A percentile compares a stretch with the other conserved stretches of the same genome.
phyloP scores from a whole-genome alignment of 805 yeast species.

The Candida awuae region DNA sequence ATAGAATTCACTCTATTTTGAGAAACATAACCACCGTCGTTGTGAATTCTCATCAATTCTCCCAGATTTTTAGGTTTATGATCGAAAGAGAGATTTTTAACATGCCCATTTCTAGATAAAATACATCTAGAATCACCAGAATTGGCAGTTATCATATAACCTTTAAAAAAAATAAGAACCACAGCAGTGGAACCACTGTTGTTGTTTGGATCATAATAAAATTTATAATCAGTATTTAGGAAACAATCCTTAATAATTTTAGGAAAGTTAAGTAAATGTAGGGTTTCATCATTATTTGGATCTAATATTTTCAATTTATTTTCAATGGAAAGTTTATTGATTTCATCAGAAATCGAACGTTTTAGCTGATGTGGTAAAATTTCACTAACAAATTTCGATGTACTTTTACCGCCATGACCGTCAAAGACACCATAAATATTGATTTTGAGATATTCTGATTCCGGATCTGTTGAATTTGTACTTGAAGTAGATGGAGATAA shows the following conservation, averaged over 20 bases:
- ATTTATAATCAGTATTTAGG: constrained; percentile 36
- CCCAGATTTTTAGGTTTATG: constrained; percentile 55
- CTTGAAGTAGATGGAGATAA: neutral
- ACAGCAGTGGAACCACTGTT: constrained; percentile 49
- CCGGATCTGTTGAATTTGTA: constrained; percentile 1
- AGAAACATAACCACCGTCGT: constrained; percentile 55
- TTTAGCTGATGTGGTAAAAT: constrained; percentile 26
- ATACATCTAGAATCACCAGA: constrained; percentile 73
- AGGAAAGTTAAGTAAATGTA: constrained; percentile 22
- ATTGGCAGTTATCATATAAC: constrained; percentile 49
- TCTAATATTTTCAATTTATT: constrained; percentile 14
- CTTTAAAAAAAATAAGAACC: constrained; percentile 37
- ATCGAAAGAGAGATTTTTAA: constrained; percentile 60
- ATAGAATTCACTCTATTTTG: constrained; percentile 54
- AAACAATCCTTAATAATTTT: constrained; percentile 35
- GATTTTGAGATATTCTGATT: constrained; percentile 12
- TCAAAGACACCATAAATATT: constrained; percentile 67
- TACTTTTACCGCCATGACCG: constrained; percentile 71
- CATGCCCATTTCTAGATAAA: constrained; percentile 41
- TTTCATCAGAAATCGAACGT: constrained; percentile 13
- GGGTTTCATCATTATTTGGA: constrained; percentile 8
- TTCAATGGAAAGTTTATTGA: constrained; percentile 15
- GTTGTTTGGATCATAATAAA: constrained; percentile 32
- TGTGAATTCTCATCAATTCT: constrained; percentile 47
- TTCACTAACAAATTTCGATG: constrained; percentile 47